Evolutionary conservation across 2,329 filamentous ascomycete genomes (phyloP), one percentile per base, ranked within the genome.

Genomic region (Ophiostoma pallidulum): DNA sequence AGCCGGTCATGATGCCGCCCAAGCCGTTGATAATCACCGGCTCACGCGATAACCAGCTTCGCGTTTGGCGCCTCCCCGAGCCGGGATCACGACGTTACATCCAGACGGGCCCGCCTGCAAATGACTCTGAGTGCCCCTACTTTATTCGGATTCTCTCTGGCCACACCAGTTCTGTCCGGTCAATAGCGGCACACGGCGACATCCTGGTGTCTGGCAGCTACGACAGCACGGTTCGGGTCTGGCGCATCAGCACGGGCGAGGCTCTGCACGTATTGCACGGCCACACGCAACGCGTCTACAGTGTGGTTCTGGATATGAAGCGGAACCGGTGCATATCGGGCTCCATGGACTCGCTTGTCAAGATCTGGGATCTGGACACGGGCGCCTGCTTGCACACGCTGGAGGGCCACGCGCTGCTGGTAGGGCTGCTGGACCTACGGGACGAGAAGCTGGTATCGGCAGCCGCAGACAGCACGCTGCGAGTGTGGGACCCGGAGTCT

Each of bases 131-230:
- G 61, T 97, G 94, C 58, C 91, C 91, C 0, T 98, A 95, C 66
- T 97, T 96, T 60, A 80, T 98, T 52, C 84, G 92, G 41, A 85
- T 86, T 8, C 72, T 98, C 18, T 77, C 78, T 9, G 92, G 92
- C 1, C 92, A 98, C 61, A 80, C 80, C 29, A 91, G 97, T 65
- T 97, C 91, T 1, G 92, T 98, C 8, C 86, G 92, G 44, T 91
- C 92, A 32, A 97, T 98, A 57, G 90, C 92, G 39, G 92, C 92
- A 7, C 81, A 97, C 58, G 90, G 86, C 5, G 92, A 98, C 61
- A 96, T 88, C 0, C 74, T 98, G n/a, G 88, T 98, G 24, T 96
- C 90, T 58, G 92, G 92, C 19, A 97, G 91, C 56, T 98, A 98
- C 63, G 92, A 98, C 62, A 91, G 81, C 64, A 92, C 86, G 0